Percentiles rank a stretch among this genome's conserved stretches.
These are phyloP conservation scores for Pyrus betulifolia DNA, from an alignment of 306 rosid genomes.

Conservation along the genomic window DNA sequence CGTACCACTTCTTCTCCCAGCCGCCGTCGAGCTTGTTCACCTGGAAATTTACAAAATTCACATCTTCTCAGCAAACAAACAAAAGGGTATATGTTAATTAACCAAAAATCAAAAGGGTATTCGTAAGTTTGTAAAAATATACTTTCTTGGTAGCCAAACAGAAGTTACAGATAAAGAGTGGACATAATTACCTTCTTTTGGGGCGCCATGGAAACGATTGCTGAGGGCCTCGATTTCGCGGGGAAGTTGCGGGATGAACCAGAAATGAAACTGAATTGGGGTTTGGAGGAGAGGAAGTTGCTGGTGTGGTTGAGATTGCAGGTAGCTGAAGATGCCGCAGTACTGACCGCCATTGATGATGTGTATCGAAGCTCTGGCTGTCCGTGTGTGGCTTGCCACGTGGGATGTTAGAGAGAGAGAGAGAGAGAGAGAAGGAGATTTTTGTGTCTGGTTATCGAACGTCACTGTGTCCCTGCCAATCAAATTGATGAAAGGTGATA, in stretches of 20 bases:
- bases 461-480: slow-evolving; percentile 43
- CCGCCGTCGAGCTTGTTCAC: slow-evolving; percentile 72
- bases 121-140: neutral
- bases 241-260: slow-evolving; percentile 5
- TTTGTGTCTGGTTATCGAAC: neutral
- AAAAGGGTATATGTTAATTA: neutral
- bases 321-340: slow-evolving; percentile 45
- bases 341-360: slow-evolving; percentile 51
- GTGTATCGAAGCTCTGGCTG: neutral
- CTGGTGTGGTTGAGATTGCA: slow-evolving; percentile 17
- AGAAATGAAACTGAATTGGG: slow-evolving; percentile 5
- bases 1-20: slow-evolving; percentile 93
- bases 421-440: neutral
- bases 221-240: slow-evolving; percentile 23
- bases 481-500: slow-evolving; percentile 5
- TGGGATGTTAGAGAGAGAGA: slow-evolving; percentile 15
- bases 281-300: slow-evolving; percentile 19
- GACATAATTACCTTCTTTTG: slow-evolving; percentile 48
- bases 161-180: neutral
- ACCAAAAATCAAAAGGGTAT: neutral
- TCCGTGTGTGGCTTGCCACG: slow-evolving; percentile 46
- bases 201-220: slow-evolving; percentile 71
- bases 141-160: slow-evolving; percentile 5
- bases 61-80: slow-evolving; percentile 6
- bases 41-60: slow-evolving; percentile 15